Base-by-base conservation (phyloP, 768 basidiomycete species). In the Psilocybe sp. region DNA sequence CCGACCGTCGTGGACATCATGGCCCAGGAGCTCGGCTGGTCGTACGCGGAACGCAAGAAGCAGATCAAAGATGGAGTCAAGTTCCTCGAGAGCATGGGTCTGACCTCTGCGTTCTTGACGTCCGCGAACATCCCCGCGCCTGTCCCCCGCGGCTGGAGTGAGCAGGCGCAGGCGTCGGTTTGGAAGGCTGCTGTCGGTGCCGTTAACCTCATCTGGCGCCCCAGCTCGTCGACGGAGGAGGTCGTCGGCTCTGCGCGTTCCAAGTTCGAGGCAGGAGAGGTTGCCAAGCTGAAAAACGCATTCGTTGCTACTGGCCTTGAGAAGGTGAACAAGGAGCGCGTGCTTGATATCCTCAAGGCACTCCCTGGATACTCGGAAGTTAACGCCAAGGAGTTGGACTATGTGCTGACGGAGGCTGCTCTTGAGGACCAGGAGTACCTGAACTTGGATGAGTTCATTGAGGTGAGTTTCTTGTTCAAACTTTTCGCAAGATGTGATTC, bases 1-100 rank as follows among this genome's bases (percentile, higher is more conserved):
- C 94, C 95, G 2, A 78, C 79, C 28, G 86, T 99, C 43, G 84
- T 96, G 53, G 90, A 92, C 50, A 88, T 97, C 66, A 96, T 98
- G 93, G 80, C 81, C 4, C 79, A 79, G 13, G 93, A 98, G 63
- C 78, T 95, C 5, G 73, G 76, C 11, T 99, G 96, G 96, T 76
- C 78, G 52, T 65, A 69, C 20, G 57, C 72, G 13, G 78, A 85
- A 58, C 79, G 83, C 57, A 66, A 71, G 46, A 60, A 69, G 48
- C 89, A 98, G 67, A 71, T 87, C 48, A 67, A 71, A 31, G 63
- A 68, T 3, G 82, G 84, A 0, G 73, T 87, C 15, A 66, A 63
- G 38, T 96, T 92, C 71, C 76, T 97, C 36, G 75, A 73, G 50
- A 87, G 80, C 57, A 98, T 98, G 96, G 95, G 95, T 0, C 75